Base-by-base conservation (phyloP, 306 rosid genomes). In the Cotoneaster glaucophyllus region DNA sequence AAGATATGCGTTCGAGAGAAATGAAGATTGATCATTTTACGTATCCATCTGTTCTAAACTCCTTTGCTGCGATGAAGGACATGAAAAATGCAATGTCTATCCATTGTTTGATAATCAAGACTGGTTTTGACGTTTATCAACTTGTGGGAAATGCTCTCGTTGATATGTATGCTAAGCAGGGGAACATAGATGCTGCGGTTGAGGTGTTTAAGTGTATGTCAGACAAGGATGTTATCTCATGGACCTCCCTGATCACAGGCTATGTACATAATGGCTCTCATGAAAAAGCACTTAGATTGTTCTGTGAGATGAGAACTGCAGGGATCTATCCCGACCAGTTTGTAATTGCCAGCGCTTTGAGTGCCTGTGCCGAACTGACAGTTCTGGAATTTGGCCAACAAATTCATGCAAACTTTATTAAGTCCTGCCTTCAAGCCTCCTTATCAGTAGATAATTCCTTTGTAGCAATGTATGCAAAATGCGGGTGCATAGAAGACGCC, bases 241-340 rank as follows among this genome's bases (percentile, higher is more conserved):
- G 98, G 98, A 92, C 98, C 59, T 88, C 97, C 79, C 87, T 92
- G 56, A 92, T 90, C 62, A 87, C 98, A 0, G 97, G 98, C 21
- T 92, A 80, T 71, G 95, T 88, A 56, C 91, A 84, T 75, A 90
- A 87, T 66, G 88, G 89, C 79, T 83, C 81, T 81, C 88, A 86
- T 57, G 96, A 86, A 74, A 89, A 84, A 68, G 90, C 96, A 70
- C 68, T 90, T 8, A 78, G 81, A 74, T 77, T 77, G 79, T 92
- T 92, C 75, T 70, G 83, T 75, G 90, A 85, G 83, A 92, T 95
- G 98, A 90, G 93, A 82, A 69, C 78, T 67, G 85, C 79, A 39
- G 88, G 92, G 71, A 84, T 86, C 53, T 82, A 37, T 50, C 90
- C 90, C 1, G 97, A 95, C 83, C 93, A 92, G 77, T 75, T 90